Evolutionary conservation across 108 stramenopile species (phyloP), one percentile per base, ranked within the genome.

Genomic region (Aurantiochytrium sp.): DNA sequence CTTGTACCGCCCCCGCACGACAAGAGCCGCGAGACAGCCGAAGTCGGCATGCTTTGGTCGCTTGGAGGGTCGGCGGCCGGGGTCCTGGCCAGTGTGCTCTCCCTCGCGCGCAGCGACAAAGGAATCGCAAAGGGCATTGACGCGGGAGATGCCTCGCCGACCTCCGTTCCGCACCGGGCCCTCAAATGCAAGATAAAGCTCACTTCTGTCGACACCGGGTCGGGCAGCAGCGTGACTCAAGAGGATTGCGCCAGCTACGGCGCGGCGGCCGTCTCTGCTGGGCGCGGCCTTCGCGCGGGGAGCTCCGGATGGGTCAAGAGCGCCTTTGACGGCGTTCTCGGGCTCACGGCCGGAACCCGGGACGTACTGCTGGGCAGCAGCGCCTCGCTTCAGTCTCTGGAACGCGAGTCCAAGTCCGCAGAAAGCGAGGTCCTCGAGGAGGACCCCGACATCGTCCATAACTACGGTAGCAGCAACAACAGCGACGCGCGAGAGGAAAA

Each of bases 311-410:
- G 73, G 73, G 45, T 81, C n/a, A 81, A 48, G 73, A 81, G 73
- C 3, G 73, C 73, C 45, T 81, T 81, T 81, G 73, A 81, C 24
- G 73, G 73, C n/a, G 73, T 81, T 41, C 39, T 81, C 32, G 73
- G 73, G 12, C 45, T 81, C 39, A 81, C 73, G 12, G 45, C n/a
- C 12, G 73, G 73, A 42, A 81, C 73, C 10, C 39, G 45, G n/a
- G 73, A 81, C 19, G 27, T 81, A 30, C 39, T 81, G n/a, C n/a
- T 81, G 36, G 73, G 73, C 39, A 81, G 27, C 42, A 81, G 39
- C 45, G 6, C 59, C 24, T 65, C 34, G 8, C 34, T 34, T 4
- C 59, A 6, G 6, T 65, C 59, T 1, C 59, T 65, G 8, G 27
- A 65, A 24, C 27, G 59, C 4, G 34, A 65, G 12, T 65, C 34